A percentile compares a stretch with the other conserved stretches of the same genome.
These are phyloP conservation scores for Ajuga chamaepitys DNA, from an alignment of 257 asterid species.

Conservation along the genomic window DNA sequence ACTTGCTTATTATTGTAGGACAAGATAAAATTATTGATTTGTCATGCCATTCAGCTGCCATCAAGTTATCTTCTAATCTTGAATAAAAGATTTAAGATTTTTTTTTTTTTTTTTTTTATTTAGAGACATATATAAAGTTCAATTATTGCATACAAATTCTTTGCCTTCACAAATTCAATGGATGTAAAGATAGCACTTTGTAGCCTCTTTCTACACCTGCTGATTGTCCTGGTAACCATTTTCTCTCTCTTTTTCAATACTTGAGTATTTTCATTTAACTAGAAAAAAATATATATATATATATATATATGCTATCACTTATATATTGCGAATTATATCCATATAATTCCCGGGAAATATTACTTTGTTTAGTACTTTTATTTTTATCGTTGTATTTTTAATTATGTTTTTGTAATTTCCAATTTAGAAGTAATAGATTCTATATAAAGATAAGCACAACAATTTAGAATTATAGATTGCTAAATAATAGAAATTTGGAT, in stretches of 20 bases:
- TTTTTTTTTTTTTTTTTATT: too few species aligned
- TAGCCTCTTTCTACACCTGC: slow-evolving; percentile 25
- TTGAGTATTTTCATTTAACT: background rate
- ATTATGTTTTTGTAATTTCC: too few species aligned
- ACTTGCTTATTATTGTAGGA: background rate
- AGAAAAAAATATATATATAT: too few species aligned
- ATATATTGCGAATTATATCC: too few species aligned
- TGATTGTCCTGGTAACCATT: slow-evolving; percentile 34
- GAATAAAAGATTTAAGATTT: background rate
- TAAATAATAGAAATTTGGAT: too few species aligned
- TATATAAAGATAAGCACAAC: too few species aligned
- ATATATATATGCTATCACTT: too few species aligned
- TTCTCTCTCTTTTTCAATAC: background rate
- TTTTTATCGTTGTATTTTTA: too few species aligned
- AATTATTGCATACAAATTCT: background rate
- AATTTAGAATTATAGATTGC: too few species aligned
- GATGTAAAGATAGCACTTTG: slow-evolving; percentile 25
- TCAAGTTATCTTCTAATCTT: background rate
- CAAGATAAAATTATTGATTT: background rate
- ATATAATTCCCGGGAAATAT: too few species aligned
- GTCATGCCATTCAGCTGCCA: background rate
- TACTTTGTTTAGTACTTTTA: too few species aligned
- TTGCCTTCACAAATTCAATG: slow-evolving; percentile 13
- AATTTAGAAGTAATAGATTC: too few species aligned
- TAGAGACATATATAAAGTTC: background rate